Conservation (phyloP, 129 eudicot species). For the Dittrichia graveolens region DNA sequence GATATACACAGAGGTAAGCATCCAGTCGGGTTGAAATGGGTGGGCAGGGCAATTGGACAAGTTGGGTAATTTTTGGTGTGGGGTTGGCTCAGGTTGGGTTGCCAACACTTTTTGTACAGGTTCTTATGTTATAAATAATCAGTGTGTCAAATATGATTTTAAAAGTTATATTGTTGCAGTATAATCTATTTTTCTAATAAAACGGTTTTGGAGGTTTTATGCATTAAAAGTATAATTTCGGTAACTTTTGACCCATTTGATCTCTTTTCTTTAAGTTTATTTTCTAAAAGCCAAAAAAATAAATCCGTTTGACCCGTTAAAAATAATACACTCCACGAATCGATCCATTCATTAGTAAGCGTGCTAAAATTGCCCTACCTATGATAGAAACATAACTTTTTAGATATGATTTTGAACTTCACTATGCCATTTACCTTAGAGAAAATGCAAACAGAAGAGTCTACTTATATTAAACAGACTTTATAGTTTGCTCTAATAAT, state of each 20-base stretch:
- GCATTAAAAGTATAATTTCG: not conserved
- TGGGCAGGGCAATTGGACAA: not conserved
- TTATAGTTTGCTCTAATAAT: conserved; percentile 16
- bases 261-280: too few species aligned
- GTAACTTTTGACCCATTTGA: not conserved
- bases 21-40: not conserved
- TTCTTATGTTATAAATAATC: not conserved
- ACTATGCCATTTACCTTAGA: conserved; percentile 4
- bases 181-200: not conserved
- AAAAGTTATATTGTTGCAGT: not conserved
- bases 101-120: not conserved
- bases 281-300: too few species aligned
- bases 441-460: conserved; percentile 2
- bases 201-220: not conserved
- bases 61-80: not conserved
- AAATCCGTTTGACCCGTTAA: not conserved
- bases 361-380: too few species aligned
- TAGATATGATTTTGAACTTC: too few species aligned
- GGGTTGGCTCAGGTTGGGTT: not conserved
- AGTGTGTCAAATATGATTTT: not conserved
- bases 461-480: not conserved
- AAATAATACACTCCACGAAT: not conserved
- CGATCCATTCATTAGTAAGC: not conserved
- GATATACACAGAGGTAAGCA: conserved; percentile 53
- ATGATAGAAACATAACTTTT: too few species aligned